Evolutionary conservation across 768 basidiomycete genomes (phyloP), one percentile per base, ranked within the genome.

Genomic region (Boletus sp.): DNA sequence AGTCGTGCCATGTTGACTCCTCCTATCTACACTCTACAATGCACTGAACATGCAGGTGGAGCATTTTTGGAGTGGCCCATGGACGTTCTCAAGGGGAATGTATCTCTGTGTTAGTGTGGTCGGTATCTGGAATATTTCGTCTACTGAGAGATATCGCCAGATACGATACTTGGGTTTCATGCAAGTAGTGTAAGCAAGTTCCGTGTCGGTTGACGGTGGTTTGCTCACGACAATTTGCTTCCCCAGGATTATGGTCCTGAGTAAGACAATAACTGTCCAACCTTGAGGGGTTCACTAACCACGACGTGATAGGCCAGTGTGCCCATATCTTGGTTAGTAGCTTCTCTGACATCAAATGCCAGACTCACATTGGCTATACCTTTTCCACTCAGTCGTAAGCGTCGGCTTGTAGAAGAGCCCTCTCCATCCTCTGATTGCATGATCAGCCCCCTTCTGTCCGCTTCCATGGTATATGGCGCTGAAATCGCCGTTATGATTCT

Each of bases 51-150:
- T 17, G 7, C 27, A 59, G 57, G 41, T 54, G n/a, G 47, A 54
- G 5, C 30, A 50, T 50, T 59, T 59, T 37, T 59, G 57, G 57
- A 54, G 29, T 25, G 57, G 52, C 13, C 41, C 39, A n/a, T 59
- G 58, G 57, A 39, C 57, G 17, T 46, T 43, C 7, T 52, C 59
- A 13, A 35, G 54, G 19, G 7, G 3, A 14, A 46, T 60, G 30
- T 60, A 60, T 52, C 21, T 59, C 37, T 55, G 29, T 5, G 53
- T 55, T 38, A 27, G 58, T 52, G 40, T 29, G 19, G 10, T 41
- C 5, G 2, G 9, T 30, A 30, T 8, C 7, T 14, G 17, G 2
- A 25, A 37, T 32, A 15, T 44, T 14, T 7, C 7, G 15, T 11
- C 7, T 15, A n/a, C 30, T 59, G n/a, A 51, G 7, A 27, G 17